These are phyloP conservation scores for Poa annua DNA, from an alignment of 176 grass and related monocot species.

Conservation along the genomic window DNA sequence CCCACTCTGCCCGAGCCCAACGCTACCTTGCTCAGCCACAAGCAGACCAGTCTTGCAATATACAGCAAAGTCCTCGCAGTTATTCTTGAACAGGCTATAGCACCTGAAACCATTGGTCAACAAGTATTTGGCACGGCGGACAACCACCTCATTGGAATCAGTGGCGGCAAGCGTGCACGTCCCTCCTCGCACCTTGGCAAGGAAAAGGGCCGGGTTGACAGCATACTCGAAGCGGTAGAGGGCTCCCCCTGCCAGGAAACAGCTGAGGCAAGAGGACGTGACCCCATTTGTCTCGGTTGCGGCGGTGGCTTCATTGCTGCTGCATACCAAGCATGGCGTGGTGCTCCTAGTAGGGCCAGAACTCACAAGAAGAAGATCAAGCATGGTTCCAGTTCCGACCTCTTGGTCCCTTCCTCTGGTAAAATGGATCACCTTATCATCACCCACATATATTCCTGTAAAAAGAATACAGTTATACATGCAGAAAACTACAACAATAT, in stretches of 20 bases:
- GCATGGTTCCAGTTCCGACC: constrained; percentile 70
- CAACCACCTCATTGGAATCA: constrained; percentile 46
- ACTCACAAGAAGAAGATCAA: constrained; percentile 61
- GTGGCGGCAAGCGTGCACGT: constrained; percentile 66
- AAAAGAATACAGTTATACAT: background rate
- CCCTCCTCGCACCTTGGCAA: constrained; percentile 70
- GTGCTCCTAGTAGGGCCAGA: constrained; percentile 48
- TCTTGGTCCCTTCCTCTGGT: constrained; percentile 74
- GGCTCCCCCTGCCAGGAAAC: constrained; percentile 65
- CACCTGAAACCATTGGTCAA: constrained; percentile 71
- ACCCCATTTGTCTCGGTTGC: constrained; percentile 45
- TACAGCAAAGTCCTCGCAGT: constrained; percentile 78
- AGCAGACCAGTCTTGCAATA: constrained; percentile 85
- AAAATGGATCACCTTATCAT: constrained; percentile 78
- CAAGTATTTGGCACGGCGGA: constrained; percentile 56
- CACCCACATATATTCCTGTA: constrained; percentile 72
- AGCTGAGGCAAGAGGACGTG: constrained; percentile 62
- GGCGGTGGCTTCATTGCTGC: constrained; percentile 6
- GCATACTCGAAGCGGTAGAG: constrained; percentile 74
- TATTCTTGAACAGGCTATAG: constrained; percentile 79
- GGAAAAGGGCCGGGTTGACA: constrained; percentile 58
- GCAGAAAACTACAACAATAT: background rate
- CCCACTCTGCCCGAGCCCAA: constrained; percentile 73
- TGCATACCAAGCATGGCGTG: constrained; percentile 47
- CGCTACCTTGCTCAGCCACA: constrained; percentile 50